Percentiles rank a stretch among this genome's conserved stretches.
These are phyloP conservation scores for Biscogniauxia sp. DNA, from an alignment of 2,329 filamentous ascomycete species.

Conservation along the genomic window DNA sequence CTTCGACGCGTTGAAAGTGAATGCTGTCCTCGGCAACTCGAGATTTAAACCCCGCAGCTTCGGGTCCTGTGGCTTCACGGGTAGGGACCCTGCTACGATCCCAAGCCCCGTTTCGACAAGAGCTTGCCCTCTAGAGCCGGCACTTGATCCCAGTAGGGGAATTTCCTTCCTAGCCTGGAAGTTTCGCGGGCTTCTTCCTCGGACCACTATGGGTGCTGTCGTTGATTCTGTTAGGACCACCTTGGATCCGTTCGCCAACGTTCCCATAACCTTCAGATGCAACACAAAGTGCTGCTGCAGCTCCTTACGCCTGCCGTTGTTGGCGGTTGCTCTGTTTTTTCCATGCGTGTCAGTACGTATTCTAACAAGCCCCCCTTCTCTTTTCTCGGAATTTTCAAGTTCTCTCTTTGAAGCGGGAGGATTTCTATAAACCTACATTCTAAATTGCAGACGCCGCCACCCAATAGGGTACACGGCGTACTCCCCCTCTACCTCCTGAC, in stretches of 20 bases:
- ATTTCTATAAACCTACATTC: conserved; percentile 56
- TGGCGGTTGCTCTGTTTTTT: conserved; percentile 73
- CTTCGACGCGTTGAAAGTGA: conserved; percentile 58
- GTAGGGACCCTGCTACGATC: conserved; percentile 56
- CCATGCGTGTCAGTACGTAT: conserved; percentile 14
- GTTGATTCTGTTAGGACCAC: conserved; percentile 78
- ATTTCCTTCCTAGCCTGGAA: conserved; percentile 94
- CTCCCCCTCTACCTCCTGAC: conserved; percentile 65
- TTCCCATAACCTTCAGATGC: conserved; percentile 80
- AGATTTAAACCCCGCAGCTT: conserved; percentile 53
- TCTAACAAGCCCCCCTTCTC: conserved; percentile 3
- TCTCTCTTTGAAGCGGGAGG: not conserved
- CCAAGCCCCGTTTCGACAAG: conserved; percentile 62
- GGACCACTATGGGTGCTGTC: conserved; percentile 89
- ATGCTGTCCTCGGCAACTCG: conserved; percentile 55
- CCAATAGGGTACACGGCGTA: conserved; percentile 89
- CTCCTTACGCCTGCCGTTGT: conserved; percentile 92
- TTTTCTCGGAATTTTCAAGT: not conserved
- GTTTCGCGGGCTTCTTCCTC: conserved; percentile 88
- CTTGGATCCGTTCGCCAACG: conserved; percentile 78
- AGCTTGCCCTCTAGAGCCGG: conserved; percentile 74
- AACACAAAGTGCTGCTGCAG: conserved; percentile 95
- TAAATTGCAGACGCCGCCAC: conserved; percentile 90
- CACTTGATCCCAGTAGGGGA: conserved; percentile 73
- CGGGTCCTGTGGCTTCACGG: conserved; percentile 53